phyloP scores from a whole-genome alignment of 441 rosid species.

The Syzygium malaccense region DNA sequence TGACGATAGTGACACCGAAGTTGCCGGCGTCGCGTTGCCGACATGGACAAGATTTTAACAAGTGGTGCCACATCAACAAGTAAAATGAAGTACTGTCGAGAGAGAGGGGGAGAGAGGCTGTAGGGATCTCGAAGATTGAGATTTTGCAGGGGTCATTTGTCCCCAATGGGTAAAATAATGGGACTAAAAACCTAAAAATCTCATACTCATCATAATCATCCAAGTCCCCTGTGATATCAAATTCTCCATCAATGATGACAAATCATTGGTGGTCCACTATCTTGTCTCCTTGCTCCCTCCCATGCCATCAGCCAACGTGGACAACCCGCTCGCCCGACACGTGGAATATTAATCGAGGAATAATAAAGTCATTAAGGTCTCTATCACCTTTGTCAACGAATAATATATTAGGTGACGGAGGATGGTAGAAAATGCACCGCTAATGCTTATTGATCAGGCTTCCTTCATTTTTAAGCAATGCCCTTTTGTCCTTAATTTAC shows the following conservation, averaged over 20 bases:
- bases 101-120: background rate
- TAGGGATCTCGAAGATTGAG: background rate
- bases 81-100: background rate
- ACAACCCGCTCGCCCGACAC: background rate
- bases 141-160: background rate
- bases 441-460: background rate
- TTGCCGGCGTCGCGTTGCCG: background rate
- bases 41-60: background rate
- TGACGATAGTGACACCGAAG: background rate
- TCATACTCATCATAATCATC: background rate
- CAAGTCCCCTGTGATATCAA: background rate
- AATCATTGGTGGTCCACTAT: background rate
- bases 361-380: background rate
- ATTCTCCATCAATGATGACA: background rate
- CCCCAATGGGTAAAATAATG: background rate
- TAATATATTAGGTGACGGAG: background rate
- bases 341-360: background rate
- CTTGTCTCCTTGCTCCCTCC: background rate
- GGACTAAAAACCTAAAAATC: background rate
- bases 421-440: background rate
- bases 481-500: background rate
- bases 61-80: background rate
- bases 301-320: background rate
- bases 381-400: background rate
- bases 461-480: background rate